phyloP scores from a whole-genome alignment of 805 yeast species.

The Phaffomyces opuntiae region DNA sequence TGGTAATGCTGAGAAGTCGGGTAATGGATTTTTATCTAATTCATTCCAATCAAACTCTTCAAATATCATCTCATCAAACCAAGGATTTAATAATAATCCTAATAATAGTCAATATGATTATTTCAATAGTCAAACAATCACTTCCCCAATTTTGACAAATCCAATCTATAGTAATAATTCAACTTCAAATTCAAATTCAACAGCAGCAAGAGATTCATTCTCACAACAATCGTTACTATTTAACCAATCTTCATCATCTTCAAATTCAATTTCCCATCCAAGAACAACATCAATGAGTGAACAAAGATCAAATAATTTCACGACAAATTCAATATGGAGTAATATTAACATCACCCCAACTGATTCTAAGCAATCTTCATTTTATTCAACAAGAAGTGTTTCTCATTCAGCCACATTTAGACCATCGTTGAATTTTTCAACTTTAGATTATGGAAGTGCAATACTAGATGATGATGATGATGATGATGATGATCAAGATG shows the following conservation, averaged over 20 bases:
- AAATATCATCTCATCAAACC: background rate
- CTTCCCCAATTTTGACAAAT: background rate
- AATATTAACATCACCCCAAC: conserved; percentile 1
- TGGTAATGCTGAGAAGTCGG: too few species aligned
- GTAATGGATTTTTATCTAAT: background rate
- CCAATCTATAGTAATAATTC: background rate
- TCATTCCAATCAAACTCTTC: background rate
- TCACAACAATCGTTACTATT: conserved; percentile 3
- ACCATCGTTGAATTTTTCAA: conserved; percentile 3
- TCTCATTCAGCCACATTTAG: conserved; percentile 15
- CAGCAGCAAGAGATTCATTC: background rate
- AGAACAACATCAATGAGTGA: conserved; percentile 12
- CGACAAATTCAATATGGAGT: conserved; percentile 17
- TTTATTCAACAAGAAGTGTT: conserved; percentile 11
- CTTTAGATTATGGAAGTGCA: conserved; percentile 17
- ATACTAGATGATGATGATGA: conserved; percentile 27
- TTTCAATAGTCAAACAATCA: background rate
- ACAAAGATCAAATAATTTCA: conserved; percentile 9
- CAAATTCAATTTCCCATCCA: conserved; percentile 10
- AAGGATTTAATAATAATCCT: background rate
- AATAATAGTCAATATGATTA: background rate
- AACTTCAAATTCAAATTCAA: background rate
- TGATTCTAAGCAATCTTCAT: conserved; percentile 1
- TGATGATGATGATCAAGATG: conserved; percentile 14
- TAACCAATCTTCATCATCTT: background rate